Evolutionary conservation across 257 asterid genomes (phyloP).

Genomic region (Echium plantagineum): DNA sequence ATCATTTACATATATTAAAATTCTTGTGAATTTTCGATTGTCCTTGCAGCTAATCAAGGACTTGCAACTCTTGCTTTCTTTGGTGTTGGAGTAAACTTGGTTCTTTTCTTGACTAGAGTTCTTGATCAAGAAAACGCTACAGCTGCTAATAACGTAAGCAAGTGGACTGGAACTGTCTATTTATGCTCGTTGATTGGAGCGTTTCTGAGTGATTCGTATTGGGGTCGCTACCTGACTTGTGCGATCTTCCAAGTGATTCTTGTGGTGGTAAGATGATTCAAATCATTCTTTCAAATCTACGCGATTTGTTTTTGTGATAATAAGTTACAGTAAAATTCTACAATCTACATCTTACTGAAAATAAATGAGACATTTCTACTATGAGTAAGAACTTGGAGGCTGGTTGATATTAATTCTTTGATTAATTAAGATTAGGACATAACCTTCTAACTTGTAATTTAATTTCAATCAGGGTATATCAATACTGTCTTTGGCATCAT

Average conservation of each 20-base stretch:
- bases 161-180: constrained; percentile 81
- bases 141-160: constrained; percentile 77
- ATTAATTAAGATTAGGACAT: neutral
- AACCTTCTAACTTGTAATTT: neutral
- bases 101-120: constrained; percentile 62
- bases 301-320: too few species aligned
- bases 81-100: constrained; percentile 77
- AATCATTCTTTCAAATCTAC: too few species aligned
- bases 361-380: too few species aligned
- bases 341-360: too few species aligned
- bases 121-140: constrained; percentile 55
- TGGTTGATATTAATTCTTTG: neutral
- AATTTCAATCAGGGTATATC: constrained; percentile 41
- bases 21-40: neutral
- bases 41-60: constrained; percentile 57
- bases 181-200: constrained; percentile 73
- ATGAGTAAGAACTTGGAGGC: too few species aligned
- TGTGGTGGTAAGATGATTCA: constrained; percentile 29
- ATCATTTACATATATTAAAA: neutral
- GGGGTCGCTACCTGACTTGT: constrained; percentile 77
- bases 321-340: too few species aligned
- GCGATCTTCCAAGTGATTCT: constrained; percentile 54
- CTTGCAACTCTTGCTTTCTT: constrained; percentile 75
- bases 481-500: constrained; percentile 47
- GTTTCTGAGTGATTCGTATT: constrained; percentile 72